Conservation (phyloP, 768 basidiomycete species). For the Daedalea quercina region DNA sequence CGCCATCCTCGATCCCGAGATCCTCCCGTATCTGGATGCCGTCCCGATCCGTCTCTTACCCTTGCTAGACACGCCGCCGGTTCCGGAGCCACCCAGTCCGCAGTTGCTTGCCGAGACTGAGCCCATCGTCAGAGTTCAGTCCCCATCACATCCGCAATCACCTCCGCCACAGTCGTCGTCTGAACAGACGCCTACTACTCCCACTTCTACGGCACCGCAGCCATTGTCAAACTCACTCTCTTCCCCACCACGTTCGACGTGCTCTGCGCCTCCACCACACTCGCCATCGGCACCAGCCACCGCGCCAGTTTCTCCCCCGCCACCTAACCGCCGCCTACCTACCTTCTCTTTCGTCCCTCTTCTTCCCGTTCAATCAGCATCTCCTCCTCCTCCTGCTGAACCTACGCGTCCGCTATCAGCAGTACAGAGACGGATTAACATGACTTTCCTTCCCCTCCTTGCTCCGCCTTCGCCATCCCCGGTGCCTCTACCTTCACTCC, state of each 20-base stretch:
- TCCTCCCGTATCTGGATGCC: slow-evolving; percentile 26
- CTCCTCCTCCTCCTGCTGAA: neutral
- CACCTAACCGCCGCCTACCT: slow-evolving; percentile 2
- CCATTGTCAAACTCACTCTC: neutral
- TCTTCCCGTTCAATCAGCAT: slow-evolving; percentile 14
- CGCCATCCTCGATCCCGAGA: slow-evolving; percentile 15
- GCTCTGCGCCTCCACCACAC: neutral
- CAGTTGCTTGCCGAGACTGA: neutral
- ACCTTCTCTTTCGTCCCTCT: slow-evolving; percentile 20
- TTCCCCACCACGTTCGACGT: too few species aligned
- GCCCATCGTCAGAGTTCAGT: neutral
- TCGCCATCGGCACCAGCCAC: slow-evolving; percentile 1
- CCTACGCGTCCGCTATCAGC: neutral
- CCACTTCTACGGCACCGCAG: neutral
- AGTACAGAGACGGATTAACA: slow-evolving; percentile 9
- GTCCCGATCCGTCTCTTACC: slow-evolving; percentile 65
- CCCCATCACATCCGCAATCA: neutral
- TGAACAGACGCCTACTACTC: neutral
- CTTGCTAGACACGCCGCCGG: slow-evolving; percentile 27
- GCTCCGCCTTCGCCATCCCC: neutral
- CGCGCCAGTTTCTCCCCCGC: neutral
- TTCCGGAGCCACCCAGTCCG: slow-evolving; percentile 6
- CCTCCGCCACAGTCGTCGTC: slow-evolving; percentile 2
- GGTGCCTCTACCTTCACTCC: neutral
- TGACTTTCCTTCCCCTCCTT: slow-evolving; percentile 13